Evolutionary conservation across 768 basidiomycete genomes (phyloP).

Genomic region (Hebeloma cylindrosporum): DNA sequence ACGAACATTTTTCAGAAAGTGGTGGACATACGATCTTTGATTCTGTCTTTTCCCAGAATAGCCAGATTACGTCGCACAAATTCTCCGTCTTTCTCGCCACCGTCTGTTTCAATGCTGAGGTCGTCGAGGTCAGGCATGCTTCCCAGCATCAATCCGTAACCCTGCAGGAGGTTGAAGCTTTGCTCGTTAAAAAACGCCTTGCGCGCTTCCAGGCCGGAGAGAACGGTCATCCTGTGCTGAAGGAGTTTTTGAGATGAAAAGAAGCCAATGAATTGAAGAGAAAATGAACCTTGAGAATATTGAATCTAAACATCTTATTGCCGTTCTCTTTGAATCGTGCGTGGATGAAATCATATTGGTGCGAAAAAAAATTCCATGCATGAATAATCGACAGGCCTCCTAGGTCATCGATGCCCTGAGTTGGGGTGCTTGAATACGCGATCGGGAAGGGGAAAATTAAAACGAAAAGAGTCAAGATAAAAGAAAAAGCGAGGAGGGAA

Average conservation of each 20-base stretch:
- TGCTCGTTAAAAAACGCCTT: no score
- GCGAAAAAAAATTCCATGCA: slow-evolving; percentile 31
- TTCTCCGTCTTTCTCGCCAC: no score
- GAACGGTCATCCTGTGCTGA: slow-evolving; percentile 18
- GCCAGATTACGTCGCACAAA: slow-evolving; percentile 23
- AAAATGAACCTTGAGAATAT: slow-evolving; percentile 25
- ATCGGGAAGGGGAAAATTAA: no score
- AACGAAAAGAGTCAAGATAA: no score
- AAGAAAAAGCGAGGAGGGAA: no score
- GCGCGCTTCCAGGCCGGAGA: slow-evolving; percentile 15
- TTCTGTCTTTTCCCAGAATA: slow-evolving; percentile 20
- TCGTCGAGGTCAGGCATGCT: no score
- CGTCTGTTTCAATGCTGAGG: no score
- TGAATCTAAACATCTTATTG: slow-evolving; percentile 24
- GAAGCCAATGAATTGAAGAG: not conserved
- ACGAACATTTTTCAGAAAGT: not conserved
- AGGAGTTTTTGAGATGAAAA: not conserved
- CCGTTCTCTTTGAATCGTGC: slow-evolving; percentile 18
- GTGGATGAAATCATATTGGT: slow-evolving; percentile 27
- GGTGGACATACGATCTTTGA: slow-evolving; percentile 18
- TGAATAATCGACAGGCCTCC: slow-evolving; percentile 22
- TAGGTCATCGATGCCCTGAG: no score
- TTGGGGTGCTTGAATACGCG: no score
- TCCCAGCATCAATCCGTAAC: slow-evolving; percentile 29
- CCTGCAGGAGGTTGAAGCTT: slow-evolving; percentile 27